Base-by-base conservation (phyloP, 2,329 filamentous ascomycete genomes). In the Phialophora macrospora region DNA sequence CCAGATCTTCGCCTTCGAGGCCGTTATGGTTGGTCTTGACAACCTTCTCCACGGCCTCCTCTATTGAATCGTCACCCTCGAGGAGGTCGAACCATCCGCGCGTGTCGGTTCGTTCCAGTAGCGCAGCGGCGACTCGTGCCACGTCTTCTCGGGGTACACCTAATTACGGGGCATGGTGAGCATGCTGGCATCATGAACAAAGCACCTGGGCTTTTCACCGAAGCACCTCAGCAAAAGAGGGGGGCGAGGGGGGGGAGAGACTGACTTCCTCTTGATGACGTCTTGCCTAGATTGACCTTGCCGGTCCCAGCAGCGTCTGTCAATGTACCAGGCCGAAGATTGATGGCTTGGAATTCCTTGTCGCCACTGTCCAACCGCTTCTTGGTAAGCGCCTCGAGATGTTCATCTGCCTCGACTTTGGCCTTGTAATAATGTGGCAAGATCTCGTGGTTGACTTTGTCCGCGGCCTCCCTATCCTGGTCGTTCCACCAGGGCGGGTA, bases 391-490 rank as follows among this genome's bases (percentile, higher is more conserved):
- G 82, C 80, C 9, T 82, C 82, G 70, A 86, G 75, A 58, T 83
- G 83, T 74, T 86, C 83, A 67, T 86, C 84, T 1, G 84, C 83
- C 24, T 83, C 83, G 30, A 84, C 77, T 70, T 86, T 86, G 20
- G 84, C 84, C 49, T 81, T 77, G 68, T 78, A 81, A 71, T 86
- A 86, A 11, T 80, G 76, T 0, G 83, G 81, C 20, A 86, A 75
- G 0, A 81, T 73, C 30, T 82, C 78, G n/a, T 75, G 77, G 69
- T 84, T 84, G 41, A 80, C 75, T 67, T 82, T 77, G 59, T 81
- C 77, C 0, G 82, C 76, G 1, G 72, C 71, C 4, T 75, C 76
- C 80, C 80, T 83, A 62, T 83, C 79, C 2, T 77, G 77, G 22
- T 83, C 81, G 20, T 72, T 76, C 79, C 83, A 83, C 84, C 84